Base-by-base conservation (phyloP, 257 asterid genomes). In the Fraxinus anomala region DNA sequence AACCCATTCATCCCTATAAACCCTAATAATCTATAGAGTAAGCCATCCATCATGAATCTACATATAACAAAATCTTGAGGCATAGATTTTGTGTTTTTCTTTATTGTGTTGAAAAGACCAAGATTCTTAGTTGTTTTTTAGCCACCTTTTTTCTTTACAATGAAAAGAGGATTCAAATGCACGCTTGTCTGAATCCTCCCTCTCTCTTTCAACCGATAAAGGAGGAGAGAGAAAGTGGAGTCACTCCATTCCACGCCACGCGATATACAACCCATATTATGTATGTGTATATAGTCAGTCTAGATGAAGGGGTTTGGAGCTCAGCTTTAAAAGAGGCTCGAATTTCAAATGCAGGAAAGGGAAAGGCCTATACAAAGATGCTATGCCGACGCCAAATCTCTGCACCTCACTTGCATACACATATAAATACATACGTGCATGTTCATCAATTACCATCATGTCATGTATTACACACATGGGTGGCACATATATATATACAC, bases 311-410 rank as follows among this genome's bases (percentile, higher is more conserved):
- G 80, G 31, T 23, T 70, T 74, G 30, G 67, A 70, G 39, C 37
- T 68, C 3, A 39, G 79, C 83, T 79, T 79, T 82, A 82, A 76
- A 76, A 75, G 81, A 79, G 86, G 40, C 83, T 71, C 83, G 79
- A 72, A n/a, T 76, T 79, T 83, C 84, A 83, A 80, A 73, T 42
- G 84, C 86, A 44, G 69, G 33, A 33, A 80, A 80, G 54, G 23
- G 30, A 71, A 66, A 49, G 6, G 17, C 68, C 34, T 44, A 59
- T 16, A 11, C 24, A 19, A 72, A 78, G 68, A 72, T 67, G 39
- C 72, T 61, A 59, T 51, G 40, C 76, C 42, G 56, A 77, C 72
- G 56, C 68, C 70, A 47, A 31, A 77, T 68, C 59, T 33, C 54
- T 44, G 49, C 54, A 30, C 28, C 30, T n/a, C 7, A 21, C 42